A percentile compares a stretch with the other conserved stretches of the same genome.
Conservation (phyloP, 2,329 filamentous ascomycete genomes). For the Aschersonia sp. region DNA sequence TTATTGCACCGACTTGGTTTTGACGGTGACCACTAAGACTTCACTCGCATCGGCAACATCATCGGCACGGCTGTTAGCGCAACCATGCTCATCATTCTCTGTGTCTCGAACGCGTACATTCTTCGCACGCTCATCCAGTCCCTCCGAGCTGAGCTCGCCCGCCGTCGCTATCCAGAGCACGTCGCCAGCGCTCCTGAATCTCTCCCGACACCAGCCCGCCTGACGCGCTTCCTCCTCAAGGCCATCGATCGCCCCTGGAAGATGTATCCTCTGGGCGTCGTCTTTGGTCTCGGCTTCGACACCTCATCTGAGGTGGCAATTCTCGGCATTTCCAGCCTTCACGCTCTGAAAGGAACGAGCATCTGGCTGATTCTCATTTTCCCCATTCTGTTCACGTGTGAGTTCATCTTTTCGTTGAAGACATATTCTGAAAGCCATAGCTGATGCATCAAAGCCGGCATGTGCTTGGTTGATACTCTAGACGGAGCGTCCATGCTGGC, state of each 20-base stretch:
- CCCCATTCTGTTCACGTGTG: constrained; percentile 74
- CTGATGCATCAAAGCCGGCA: constrained; percentile 45
- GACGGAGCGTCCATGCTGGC: constrained; percentile 94
- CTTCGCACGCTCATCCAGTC: constrained; percentile 61
- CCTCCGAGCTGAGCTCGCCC: constrained; percentile 44
- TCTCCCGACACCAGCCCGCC: constrained; percentile 32
- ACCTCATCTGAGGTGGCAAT: constrained; percentile 90
- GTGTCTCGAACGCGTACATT: constrained; percentile 75
- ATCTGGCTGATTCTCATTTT: constrained; percentile 94
- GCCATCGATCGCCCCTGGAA: constrained; percentile 74
- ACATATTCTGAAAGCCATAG: neutral
- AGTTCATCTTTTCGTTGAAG: constrained; percentile 7
- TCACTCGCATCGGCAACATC: constrained; percentile 70
- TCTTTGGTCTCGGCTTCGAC: constrained; percentile 90
- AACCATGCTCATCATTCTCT: constrained; percentile 68
- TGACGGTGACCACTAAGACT: constrained; percentile 21
- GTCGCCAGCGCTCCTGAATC: no score
- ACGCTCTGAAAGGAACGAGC: constrained; percentile 72
- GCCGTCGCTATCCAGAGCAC: constrained; percentile 18
- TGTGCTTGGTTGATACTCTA: constrained; percentile 87
- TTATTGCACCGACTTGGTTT: no score
- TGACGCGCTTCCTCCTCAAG: constrained; percentile 65
- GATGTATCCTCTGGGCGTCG: constrained; percentile 80
- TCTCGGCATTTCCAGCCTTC: constrained; percentile 76
- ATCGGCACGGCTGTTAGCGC: constrained; percentile 82